Conservation (phyloP, 352 stramenopile species). For the Globisporangium parvum region DNA sequence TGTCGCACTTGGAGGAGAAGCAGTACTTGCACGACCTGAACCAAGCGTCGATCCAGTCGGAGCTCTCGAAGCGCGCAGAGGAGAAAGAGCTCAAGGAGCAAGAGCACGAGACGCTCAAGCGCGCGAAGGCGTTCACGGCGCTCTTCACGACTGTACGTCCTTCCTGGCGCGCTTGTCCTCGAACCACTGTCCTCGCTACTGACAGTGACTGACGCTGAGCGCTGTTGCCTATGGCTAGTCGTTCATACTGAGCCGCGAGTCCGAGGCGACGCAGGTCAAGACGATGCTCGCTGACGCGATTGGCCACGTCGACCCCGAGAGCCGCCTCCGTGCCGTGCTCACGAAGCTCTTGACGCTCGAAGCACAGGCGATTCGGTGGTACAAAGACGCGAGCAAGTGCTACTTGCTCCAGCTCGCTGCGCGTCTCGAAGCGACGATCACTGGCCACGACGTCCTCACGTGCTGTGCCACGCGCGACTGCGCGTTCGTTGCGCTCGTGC, state of each 20-base stretch:
- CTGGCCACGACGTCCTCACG: constrained; percentile 29
- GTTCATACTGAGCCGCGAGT: constrained; percentile 41
- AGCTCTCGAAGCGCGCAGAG: constrained; percentile 59
- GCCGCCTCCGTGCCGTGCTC: constrained; percentile 42
- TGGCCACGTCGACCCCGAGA: constrained; percentile 31
- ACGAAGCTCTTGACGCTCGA: constrained; percentile 66
- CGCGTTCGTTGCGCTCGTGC: constrained; percentile 37
- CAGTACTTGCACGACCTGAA: constrained; percentile 69
- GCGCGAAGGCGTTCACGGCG: constrained; percentile 48
- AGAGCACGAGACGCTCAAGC: constrained; percentile 44
- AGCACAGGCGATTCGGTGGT: constrained; percentile 63
- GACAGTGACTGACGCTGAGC: too few relatives aligned
- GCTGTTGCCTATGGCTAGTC: constrained; percentile 25
- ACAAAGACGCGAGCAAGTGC: constrained; percentile 49
- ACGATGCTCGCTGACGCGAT: constrained; percentile 43
- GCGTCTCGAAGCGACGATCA: constrained; percentile 39
- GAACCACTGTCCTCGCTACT: neutral
- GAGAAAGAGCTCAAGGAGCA: constrained; percentile 47
- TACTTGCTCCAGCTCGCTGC: constrained; percentile 64
- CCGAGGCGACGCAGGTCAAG: constrained; percentile 31
- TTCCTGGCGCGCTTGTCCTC: neutral
- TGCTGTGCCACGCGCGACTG: constrained; percentile 45
- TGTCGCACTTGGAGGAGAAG: constrained; percentile 64
- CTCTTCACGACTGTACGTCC: constrained; percentile 57
- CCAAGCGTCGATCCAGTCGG: constrained; percentile 68